phyloP scores from a whole-genome alignment of 2,329 filamentous ascomycete genomes.

The Blastomyces silverae region DNA sequence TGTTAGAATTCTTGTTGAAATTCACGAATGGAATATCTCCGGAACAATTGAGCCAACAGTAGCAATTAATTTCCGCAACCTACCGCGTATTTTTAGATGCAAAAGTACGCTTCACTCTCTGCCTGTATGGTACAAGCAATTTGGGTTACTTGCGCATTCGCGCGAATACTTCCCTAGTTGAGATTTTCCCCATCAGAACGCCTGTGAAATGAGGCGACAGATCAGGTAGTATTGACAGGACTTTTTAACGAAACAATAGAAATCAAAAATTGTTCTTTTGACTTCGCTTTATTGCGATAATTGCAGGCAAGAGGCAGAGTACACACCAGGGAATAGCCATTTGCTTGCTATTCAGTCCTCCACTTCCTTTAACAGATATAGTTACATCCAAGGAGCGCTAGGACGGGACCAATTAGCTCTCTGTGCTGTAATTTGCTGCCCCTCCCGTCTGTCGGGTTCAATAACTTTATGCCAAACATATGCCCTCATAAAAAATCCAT shows the following conservation, averaged over 20 bases:
- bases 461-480: neutral
- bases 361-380: neutral
- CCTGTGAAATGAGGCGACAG: neutral
- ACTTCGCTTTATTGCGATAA: neutral
- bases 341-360: neutral
- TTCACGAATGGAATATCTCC: neutral
- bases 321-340: neutral
- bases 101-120: neutral
- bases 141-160: neutral
- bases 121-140: neutral
- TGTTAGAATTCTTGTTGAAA: neutral
- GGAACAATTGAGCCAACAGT: neutral
- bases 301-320: neutral
- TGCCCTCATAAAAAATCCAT: neutral
- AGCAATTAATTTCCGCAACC: neutral
- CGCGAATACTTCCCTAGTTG: neutral
- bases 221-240: neutral
- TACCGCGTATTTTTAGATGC: neutral
- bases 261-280: neutral
- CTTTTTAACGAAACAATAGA: neutral
- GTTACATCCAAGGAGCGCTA: neutral
- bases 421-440: neutral
- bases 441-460: neutral
- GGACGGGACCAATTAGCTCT: neutral
- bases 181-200: neutral